A percentile compares a stretch with the other conserved stretches of the same genome.
Conservation (phyloP, 805 yeast genomes). For the Candida nonsorbophila region DNA sequence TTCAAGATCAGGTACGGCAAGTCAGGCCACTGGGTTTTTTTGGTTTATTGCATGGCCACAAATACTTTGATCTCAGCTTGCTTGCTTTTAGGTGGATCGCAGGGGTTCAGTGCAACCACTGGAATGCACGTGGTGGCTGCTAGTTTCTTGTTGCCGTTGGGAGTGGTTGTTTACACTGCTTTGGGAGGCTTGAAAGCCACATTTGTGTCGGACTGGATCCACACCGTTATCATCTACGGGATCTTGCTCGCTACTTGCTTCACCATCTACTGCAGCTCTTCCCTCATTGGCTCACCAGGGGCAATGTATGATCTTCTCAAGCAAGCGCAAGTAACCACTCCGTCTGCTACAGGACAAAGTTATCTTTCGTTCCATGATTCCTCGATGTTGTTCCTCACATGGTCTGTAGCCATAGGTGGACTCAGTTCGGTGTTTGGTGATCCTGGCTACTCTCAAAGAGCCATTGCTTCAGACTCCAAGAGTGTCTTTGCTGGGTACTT, state of each 20-base stretch:
- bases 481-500: constrained; percentile 17
- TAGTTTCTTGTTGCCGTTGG: constrained; percentile 17
- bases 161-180: constrained; percentile 17
- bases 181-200: constrained; percentile 22
- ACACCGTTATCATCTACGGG: constrained; percentile 16
- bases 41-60: constrained; percentile 18
- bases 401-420: constrained; percentile 12
- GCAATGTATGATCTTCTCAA: constrained; percentile 18
- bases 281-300: constrained; percentile 17
- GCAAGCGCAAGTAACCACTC: constrained; percentile 11
- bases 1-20: constrained; percentile 21
- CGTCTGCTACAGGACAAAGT: constrained; percentile 15
- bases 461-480: constrained; percentile 18
- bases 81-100: constrained; percentile 50
- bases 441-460: constrained; percentile 20
- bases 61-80: constrained; percentile 16
- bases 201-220: constrained; percentile 21
- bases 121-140: constrained; percentile 52
- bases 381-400: constrained; percentile 8
- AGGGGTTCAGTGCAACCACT: constrained; percentile 68
- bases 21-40: constrained; percentile 18
- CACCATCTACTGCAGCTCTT: constrained; percentile 13
- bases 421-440: constrained; percentile 21
- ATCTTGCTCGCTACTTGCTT: constrained; percentile 14
- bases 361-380: constrained; percentile 10